Evolutionary conservation across 352 stramenopile genomes (phyloP).

Genomic region (Phytophthora niederhauseri): DNA sequence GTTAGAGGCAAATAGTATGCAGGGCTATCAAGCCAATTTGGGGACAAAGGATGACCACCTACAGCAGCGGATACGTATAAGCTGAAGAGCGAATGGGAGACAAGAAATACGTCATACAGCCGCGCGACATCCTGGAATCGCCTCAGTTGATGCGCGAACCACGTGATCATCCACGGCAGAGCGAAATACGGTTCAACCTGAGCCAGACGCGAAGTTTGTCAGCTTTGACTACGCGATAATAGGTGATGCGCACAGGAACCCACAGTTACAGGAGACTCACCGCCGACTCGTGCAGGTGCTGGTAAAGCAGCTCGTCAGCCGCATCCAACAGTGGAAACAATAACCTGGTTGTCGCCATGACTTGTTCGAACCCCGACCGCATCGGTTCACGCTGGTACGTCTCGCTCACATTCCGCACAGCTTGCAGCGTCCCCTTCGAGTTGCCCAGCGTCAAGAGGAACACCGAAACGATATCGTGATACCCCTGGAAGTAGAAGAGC

Average conservation of each 20-base stretch:
- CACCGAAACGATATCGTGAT: conserved; percentile 93
- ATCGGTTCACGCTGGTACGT: conserved; percentile 93
- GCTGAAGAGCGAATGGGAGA: conserved; percentile 92
- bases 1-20: not conserved
- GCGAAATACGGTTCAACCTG: conserved; percentile 95
- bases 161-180: conserved; percentile 95
- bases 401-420: conserved; percentile 74
- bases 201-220: conserved; percentile 36
- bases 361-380: conserved; percentile 79
- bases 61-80: conserved; percentile 91
- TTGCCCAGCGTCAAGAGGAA: conserved; percentile 85
- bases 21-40: not conserved
- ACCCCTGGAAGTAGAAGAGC: conserved; percentile 92
- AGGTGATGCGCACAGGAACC: not conserved
- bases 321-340: conserved; percentile 73
- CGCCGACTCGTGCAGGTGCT: conserved; percentile 65
- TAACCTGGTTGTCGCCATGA: conserved; percentile 69
- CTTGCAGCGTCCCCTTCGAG: conserved; percentile 57
- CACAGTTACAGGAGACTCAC: conserved; percentile 34
- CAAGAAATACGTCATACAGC: conserved; percentile 95
- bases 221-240: conserved; percentile 20
- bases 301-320: conserved; percentile 67
- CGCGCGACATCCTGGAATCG: conserved; percentile 89
- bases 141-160: conserved; percentile 94
- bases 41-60: conserved; percentile 1